Evolutionary conservation across 1,284 basidiomycete genomes (phyloP).

Genomic region (Ceratobasidium sp.): DNA sequence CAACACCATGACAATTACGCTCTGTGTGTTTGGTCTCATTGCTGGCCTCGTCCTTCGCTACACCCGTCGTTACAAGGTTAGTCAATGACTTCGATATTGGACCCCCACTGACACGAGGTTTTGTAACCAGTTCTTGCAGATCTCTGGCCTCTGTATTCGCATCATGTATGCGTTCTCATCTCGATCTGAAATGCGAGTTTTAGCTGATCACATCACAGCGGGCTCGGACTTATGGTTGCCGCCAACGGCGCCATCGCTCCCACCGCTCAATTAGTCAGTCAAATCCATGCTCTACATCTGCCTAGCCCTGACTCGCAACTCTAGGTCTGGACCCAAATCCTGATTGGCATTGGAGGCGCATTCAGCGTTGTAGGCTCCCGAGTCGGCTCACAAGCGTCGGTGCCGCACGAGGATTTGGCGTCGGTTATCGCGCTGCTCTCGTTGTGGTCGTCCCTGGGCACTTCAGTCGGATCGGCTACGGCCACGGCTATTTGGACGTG

Average conservation of each 20-base stretch:
- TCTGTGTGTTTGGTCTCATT: constrained; percentile 54
- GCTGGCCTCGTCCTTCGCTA: constrained; percentile 54
- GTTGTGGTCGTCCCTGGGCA: constrained; percentile 79
- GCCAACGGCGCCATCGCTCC: constrained; percentile 37
- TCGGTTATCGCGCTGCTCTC: constrained; percentile 82
- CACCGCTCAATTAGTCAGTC: constrained; percentile 41
- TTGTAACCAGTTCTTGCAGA: constrained; percentile 18
- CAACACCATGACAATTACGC: constrained; percentile 48
- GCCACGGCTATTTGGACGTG: constrained; percentile 47
- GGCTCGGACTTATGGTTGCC: constrained; percentile 41
- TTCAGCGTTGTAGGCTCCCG: constrained; percentile 72
- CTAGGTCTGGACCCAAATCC: constrained; percentile 57
- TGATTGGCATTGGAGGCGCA: constrained; percentile 81
- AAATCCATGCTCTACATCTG: constrained; percentile 54
- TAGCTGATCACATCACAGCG: constrained; percentile 4
- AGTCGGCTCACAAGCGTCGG: constrained; percentile 79
- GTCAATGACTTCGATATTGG: not conserved
- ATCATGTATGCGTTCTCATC: constrained; percentile 38
- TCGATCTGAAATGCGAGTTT: not conserved
- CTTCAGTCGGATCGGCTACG: constrained; percentile 71
- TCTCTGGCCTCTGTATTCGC: constrained; percentile 39
- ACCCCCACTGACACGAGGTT: not conserved
- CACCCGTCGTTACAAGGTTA: constrained; percentile 56
- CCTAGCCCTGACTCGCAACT: not conserved
- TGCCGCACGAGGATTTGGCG: constrained; percentile 77